Evolutionary conservation across 352 stramenopile species (phyloP).

Genomic region (Phytophthora ohioensis): DNA sequence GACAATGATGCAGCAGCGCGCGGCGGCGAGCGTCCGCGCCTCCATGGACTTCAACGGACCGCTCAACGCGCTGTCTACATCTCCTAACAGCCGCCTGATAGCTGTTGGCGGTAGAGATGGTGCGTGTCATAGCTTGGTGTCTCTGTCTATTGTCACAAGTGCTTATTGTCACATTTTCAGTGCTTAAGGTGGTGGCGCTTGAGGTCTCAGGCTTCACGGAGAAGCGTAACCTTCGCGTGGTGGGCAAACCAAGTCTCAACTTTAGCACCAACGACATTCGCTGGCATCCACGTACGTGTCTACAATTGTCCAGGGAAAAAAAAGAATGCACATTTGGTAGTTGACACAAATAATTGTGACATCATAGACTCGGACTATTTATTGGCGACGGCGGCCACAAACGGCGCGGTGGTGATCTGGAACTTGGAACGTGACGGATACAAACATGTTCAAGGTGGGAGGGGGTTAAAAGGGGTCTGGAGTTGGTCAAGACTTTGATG

Average conservation of each 20-base stretch:
- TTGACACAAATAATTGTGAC: conserved; percentile 9
- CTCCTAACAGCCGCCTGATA: conserved; percentile 83
- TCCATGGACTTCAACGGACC: conserved; percentile 90
- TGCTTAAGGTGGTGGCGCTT: conserved; percentile 87
- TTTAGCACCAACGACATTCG: conserved; percentile 92
- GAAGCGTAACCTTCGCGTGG: conserved; percentile 84
- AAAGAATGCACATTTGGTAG: neutral
- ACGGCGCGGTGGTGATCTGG: conserved; percentile 88
- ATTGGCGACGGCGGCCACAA: conserved; percentile 86
- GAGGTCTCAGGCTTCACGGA: conserved; percentile 81
- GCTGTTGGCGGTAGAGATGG: conserved; percentile 87
- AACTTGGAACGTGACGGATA: conserved; percentile 89
- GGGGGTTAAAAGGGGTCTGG: neutral
- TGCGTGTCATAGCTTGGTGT: conserved; percentile 24
- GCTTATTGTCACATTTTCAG: conserved; percentile 33
- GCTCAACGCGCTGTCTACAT: conserved; percentile 86
- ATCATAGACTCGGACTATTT: conserved; percentile 80
- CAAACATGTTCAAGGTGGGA: conserved; percentile 86
- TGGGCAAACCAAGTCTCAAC: conserved; percentile 83
- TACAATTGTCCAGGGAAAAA: neutral
- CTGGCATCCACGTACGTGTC: conserved; percentile 82
- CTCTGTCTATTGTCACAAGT: conserved; percentile 1
- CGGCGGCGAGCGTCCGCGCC: conserved; percentile 69
- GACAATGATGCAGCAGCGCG: conserved; percentile 39
- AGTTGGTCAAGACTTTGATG: conserved; percentile 6